A percentile compares a stretch with the other conserved stretches of the same genome.
Conservation (phyloP, 1,139 yeast genomes). For the Protomyces inundatus region DNA sequence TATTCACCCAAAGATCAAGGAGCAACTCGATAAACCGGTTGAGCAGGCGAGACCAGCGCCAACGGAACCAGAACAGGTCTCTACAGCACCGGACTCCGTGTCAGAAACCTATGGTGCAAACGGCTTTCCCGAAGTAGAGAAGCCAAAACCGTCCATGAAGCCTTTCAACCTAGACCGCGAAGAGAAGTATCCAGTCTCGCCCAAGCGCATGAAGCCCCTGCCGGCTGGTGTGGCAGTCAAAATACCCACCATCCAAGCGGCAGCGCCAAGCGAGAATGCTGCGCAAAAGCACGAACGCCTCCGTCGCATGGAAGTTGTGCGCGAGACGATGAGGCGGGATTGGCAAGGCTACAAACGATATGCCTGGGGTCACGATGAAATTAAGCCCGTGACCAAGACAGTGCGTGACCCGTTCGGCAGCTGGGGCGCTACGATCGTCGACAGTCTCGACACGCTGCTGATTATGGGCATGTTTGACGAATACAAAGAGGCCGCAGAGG, state of each 20-base stretch:
- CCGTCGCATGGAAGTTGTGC: slow-evolving; percentile 46
- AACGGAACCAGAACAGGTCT: too few species aligned
- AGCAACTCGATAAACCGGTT: neutral
- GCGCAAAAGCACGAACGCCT: slow-evolving; percentile 34
- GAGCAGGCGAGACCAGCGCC: too few species aligned
- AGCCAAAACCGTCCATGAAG: neutral
- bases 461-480: slow-evolving; percentile 73
- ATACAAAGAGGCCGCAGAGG: slow-evolving; percentile 57
- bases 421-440: slow-evolving; percentile 92
- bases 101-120: too few species aligned
- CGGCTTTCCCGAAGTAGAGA: too few species aligned
- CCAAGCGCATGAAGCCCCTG: neutral
- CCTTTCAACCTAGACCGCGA: neutral
- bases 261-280: slow-evolving; percentile 34
- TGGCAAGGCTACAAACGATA: slow-evolving; percentile 73
- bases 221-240: neutral
- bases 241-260: slow-evolving; percentile 15
- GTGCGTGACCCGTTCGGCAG: slow-evolving; percentile 74
- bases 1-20: neutral
- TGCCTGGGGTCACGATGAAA: slow-evolving; percentile 81
- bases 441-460: slow-evolving; percentile 76
- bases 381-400: slow-evolving; percentile 53
- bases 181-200: slow-evolving; percentile 13
- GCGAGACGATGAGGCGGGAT: slow-evolving; percentile 50
- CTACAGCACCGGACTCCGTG: too few species aligned